These are phyloP conservation scores for Paecilomyces dactylethromorphus DNA, from an alignment of 2,329 filamentous ascomycete genomes.

Conservation along the genomic window DNA sequence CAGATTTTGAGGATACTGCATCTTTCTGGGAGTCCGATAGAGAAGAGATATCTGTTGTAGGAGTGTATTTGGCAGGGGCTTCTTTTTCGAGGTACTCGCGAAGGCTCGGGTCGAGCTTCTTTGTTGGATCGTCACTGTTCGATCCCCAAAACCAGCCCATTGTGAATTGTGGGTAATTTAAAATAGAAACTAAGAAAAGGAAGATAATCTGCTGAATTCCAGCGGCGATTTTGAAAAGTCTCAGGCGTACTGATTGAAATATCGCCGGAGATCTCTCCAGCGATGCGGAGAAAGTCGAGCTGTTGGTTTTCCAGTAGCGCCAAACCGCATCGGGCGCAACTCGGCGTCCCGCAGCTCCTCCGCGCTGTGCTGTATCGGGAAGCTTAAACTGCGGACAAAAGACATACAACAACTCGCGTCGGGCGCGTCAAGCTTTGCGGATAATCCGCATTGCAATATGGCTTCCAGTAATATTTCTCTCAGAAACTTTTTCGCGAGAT, in stretches of 20 bases:
- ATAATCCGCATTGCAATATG: constrained; percentile 25
- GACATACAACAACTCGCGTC: constrained; percentile 13
- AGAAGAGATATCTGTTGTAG: constrained; percentile 18
- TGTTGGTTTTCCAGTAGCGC: constrained; percentile 7
- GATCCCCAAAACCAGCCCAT: constrained; percentile 61
- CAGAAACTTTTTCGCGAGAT: background rate
- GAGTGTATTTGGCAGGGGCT: constrained; percentile 63
- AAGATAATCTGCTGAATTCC: background rate
- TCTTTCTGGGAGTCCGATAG: constrained; percentile 12
- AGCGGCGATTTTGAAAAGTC: background rate
- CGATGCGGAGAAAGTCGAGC: constrained; percentile 3
- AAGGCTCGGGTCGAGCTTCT: constrained; percentile 73
- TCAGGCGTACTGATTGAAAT: background rate
- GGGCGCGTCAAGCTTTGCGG: constrained; percentile 24
- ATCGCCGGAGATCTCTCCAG: background rate
- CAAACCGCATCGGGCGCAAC: constrained; percentile 14
- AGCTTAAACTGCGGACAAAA: background rate
- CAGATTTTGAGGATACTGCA: constrained; percentile 17
- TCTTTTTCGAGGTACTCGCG: constrained; percentile 80
- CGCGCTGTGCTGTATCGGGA: background rate
- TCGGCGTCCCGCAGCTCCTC: constrained; percentile 5
- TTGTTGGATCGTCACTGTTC: constrained; percentile 57
- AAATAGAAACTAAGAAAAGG: background rate
- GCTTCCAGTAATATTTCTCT: constrained; percentile 28
- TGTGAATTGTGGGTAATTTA: constrained; percentile 1